Conservation (phyloP, 805 yeast species). For the Yarrowia sp. region DNA sequence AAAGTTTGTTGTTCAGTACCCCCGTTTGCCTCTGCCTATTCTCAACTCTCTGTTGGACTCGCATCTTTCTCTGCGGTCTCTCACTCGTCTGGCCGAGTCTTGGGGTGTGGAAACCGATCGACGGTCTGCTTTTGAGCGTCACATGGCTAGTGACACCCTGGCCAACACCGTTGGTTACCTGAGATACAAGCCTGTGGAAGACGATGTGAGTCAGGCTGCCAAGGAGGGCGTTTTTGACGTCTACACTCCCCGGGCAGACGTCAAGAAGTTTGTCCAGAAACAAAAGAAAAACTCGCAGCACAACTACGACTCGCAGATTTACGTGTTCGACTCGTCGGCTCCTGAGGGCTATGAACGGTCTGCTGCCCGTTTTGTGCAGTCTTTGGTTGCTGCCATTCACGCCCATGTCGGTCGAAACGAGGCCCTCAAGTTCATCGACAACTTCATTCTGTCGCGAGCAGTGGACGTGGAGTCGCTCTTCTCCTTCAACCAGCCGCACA, state of each 20-base stretch:
- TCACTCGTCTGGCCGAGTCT: constrained; percentile 59
- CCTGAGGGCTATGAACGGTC: constrained; percentile 43
- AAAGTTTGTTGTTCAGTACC: constrained; percentile 69
- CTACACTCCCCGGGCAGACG: constrained; percentile 26
- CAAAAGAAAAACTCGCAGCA: constrained; percentile 30
- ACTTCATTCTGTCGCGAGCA: constrained; percentile 72
- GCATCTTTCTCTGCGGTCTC: constrained; percentile 62
- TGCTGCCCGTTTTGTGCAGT: constrained; percentile 68
- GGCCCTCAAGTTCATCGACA: constrained; percentile 64
- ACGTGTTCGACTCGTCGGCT: neutral
- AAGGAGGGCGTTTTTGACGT: constrained; percentile 39
- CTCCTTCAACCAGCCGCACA: constrained; percentile 77
- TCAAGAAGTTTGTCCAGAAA: constrained; percentile 46
- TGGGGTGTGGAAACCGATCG: constrained; percentile 91
- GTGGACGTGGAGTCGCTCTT: constrained; percentile 71
- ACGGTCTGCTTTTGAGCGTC: constrained; percentile 59
- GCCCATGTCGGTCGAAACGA: constrained; percentile 64
- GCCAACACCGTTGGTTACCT: constrained; percentile 58
- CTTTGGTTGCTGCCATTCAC: constrained; percentile 79
- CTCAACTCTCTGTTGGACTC: constrained; percentile 73
- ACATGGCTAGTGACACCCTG: constrained; percentile 64
- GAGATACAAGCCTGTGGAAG: constrained; percentile 32
- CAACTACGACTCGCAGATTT: constrained; percentile 18
- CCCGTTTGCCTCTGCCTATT: constrained; percentile 82
- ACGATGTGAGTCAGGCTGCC: neutral